Evolutionary conservation across 129 eudicot species (phyloP), one percentile per base, ranked within the genome.

Genomic region (Glebionis coronaria): DNA sequence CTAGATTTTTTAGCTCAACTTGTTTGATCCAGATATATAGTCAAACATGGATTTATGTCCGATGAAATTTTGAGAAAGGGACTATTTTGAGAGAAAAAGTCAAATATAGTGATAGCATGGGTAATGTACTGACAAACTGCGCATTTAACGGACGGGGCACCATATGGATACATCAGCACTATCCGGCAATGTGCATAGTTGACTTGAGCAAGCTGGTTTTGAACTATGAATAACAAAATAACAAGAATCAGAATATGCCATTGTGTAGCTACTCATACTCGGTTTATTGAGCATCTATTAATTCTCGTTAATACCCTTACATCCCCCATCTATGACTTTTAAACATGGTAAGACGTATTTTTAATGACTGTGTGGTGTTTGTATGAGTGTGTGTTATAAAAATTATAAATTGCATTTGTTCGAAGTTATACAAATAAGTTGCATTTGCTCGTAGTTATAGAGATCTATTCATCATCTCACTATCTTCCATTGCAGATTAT

Each of bases 111-210:
- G 9, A 35, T 7, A 35, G 2, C 42, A 35, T 0, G 5, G 10
- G 42, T 35, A 10, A 88, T 80, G 56, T 68, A 83, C 63, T 88
- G 90, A 76, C 96, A 88, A 71, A 88, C 71, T 25, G 92, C 92
- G 63, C 96, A 88, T 76, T 83, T 85, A 58, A 88, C 96, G 0
- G 93, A 88, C 1, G 90, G 90, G 18, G 93, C 90, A 64, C 92
- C 96, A 65, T 68, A 82, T 35, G 92, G 96, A 79, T 88, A 88
- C 96, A 88, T 88, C 68, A 88, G 73, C 68, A 75, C 71, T 10
- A 83, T 85, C 61, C 77, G 89, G 67, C 96, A 88, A 67, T 83
- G 83, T 25, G 87, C 92, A 77, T 93, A 88, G 70, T 72, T 82
- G 61, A 88, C 83, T 68, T 86, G 88, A 67, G 96, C 92, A 71